A percentile compares a stretch with the other conserved stretches of the same genome.
Evolutionary conservation across 176 grass and related monocot genomes (phyloP).

Genomic region (Musa beccarii): DNA sequence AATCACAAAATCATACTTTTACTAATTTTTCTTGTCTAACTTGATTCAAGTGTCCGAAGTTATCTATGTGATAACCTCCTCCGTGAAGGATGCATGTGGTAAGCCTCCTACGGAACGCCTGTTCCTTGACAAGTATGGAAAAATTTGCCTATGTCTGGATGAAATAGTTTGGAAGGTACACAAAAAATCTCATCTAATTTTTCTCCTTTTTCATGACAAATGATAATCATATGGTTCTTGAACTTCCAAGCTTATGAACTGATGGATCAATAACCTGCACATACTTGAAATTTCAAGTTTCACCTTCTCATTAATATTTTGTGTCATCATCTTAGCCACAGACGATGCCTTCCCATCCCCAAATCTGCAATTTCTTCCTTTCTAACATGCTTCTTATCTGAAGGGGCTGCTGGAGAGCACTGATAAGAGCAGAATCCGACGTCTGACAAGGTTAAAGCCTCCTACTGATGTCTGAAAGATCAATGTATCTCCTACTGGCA

Average conservation of each 20-base stretch:
- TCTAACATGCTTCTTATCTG: not conserved
- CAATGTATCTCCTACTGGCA: not conserved
- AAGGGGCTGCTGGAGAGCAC: conserved; percentile 82
- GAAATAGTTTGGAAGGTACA: conserved; percentile 96
- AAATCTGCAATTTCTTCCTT: not conserved
- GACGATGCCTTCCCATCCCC: no score
- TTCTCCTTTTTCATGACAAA: no score
- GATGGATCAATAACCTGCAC: no score
- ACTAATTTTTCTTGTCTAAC: no score
- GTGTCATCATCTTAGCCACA: no score
- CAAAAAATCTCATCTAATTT: not conserved
- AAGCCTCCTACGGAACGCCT: conserved; percentile 70
- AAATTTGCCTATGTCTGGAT: conserved; percentile 83
- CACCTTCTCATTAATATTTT: no score
- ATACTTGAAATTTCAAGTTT: no score
- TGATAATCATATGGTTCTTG: no score
- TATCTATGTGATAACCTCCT: conserved; percentile 65
- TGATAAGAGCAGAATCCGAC: conserved; percentile 57
- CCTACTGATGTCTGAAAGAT: conserved; percentile 50
- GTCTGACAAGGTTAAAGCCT: conserved; percentile 65
- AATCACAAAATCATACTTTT: not conserved
- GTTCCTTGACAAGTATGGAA: conserved; percentile 98
- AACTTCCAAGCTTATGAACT: no score
- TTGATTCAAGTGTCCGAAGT: conserved; percentile 59
- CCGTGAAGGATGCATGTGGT: conserved; percentile 78